These are phyloP conservation scores for Scenedesmus sp. DNA, from an alignment of 163 green algal species.

Conservation along the genomic window DNA sequence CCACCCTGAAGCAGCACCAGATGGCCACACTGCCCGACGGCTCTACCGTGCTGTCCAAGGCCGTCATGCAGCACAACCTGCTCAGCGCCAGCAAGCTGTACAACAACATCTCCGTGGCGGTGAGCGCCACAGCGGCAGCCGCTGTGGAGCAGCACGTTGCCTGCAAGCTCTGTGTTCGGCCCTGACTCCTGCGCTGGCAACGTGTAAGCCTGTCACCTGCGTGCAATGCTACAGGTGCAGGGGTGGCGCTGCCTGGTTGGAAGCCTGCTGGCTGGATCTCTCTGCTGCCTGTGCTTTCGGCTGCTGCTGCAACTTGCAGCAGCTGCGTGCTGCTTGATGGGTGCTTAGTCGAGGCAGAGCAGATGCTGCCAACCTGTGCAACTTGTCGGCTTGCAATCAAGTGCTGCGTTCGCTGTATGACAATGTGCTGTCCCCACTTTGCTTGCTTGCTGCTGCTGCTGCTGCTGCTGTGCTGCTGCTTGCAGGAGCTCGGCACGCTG, in stretches of 20 bases:
- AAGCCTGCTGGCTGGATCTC: too few species aligned
- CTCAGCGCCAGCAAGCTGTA: conserved; percentile 92
- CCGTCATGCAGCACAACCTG: conserved; percentile 97
- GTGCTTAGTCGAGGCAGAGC: too few species aligned
- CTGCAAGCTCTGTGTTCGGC: neutral
- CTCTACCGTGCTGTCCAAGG: conserved; percentile 88
- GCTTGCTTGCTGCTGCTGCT: neutral
- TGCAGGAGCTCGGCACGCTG: conserved; percentile 89
- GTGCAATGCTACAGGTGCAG: too few species aligned
- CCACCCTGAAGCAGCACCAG: conserved; percentile 88
- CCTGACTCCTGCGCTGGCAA: neutral
- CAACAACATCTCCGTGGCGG: conserved; percentile 91
- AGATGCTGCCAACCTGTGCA: too few species aligned
- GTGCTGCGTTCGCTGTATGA: too few species aligned
- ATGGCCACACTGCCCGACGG: conserved; percentile 86
- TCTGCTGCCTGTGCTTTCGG: too few species aligned
- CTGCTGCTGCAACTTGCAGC: too few species aligned
- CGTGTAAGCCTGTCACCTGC: neutral
- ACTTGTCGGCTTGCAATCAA: too few species aligned
- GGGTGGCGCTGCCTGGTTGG: neutral
- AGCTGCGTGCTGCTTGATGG: too few species aligned
- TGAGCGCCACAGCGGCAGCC: neutral
- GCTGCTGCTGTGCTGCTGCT: conserved; percentile 10
- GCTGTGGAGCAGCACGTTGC: neutral
- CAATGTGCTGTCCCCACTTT: too few species aligned